phyloP scores from a whole-genome alignment of 2,329 filamentous ascomycete species.

The Cytospora piceicola region DNA sequence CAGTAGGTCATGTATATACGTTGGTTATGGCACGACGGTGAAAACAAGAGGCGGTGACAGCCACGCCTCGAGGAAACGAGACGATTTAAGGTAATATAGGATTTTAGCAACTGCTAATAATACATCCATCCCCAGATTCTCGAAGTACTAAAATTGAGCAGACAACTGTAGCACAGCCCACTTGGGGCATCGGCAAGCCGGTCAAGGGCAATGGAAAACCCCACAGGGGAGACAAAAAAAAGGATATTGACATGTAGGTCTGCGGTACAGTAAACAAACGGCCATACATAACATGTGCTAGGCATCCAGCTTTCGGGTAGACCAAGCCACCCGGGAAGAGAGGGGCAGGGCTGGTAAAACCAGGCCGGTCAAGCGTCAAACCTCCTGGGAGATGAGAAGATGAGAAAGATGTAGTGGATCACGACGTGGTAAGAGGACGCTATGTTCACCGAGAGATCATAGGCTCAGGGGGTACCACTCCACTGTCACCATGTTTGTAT shows the following conservation, averaged over 20 bases:
- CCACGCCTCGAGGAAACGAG: slow-evolving; percentile 8
- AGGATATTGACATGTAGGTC: slow-evolving; percentile 21
- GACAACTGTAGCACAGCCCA: slow-evolving; percentile 24
- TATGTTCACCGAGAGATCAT: slow-evolving; percentile 23
- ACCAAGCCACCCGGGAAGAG: slow-evolving; percentile 16
- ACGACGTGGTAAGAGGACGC: slow-evolving; percentile 14
- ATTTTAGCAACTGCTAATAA: slow-evolving; percentile 22
- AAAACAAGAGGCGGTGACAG: slow-evolving; percentile 22
- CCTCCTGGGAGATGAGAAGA: slow-evolving; percentile 18
- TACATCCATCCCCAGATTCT: slow-evolving; percentile 24
- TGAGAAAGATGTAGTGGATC: slow-evolving; percentile 14
- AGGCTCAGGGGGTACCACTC: slow-evolving; percentile 22
- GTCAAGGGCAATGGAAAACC: slow-evolving; percentile 9
- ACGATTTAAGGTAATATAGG: slow-evolving; percentile 17
- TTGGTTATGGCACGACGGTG: background rate
- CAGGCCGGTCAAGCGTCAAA: slow-evolving; percentile 1
- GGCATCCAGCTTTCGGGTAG: slow-evolving; percentile 12
- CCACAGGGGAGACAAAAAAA: slow-evolving; percentile 4
- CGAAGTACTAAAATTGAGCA: slow-evolving; percentile 6
- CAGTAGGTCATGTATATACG: background rate
- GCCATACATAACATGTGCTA: background rate
- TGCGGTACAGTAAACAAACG: background rate
- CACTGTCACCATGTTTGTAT: slow-evolving; percentile 25
- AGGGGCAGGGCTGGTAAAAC: slow-evolving; percentile 15
- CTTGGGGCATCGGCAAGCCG: slow-evolving; percentile 22